phyloP scores from a whole-genome alignment of 1,284 basidiomycete genomes.

The Malassezia globosa region DNA sequence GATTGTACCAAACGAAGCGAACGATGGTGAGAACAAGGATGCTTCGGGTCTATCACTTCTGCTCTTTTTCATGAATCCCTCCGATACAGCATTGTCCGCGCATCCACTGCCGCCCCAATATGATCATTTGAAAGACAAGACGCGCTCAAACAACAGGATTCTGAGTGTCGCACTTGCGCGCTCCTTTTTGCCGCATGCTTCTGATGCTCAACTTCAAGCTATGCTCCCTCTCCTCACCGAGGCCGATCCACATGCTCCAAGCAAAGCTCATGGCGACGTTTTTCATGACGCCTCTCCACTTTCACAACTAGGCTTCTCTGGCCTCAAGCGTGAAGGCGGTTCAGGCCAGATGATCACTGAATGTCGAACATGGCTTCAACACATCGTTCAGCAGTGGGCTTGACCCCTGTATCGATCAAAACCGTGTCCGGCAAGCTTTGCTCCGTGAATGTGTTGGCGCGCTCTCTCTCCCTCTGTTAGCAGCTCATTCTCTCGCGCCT shows the following conservation, averaged over 20 bases:
- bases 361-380: slow-evolving; percentile 1
- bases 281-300: not conserved
- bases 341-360: not conserved
- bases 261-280: not conserved
- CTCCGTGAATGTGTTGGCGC: no score
- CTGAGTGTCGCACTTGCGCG: not conserved
- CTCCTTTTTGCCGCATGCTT: not conserved
- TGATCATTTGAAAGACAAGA: not conserved
- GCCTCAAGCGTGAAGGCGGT: not conserved
- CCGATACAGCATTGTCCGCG: not conserved
- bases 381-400: not conserved
- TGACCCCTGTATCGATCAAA: not conserved
- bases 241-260: not conserved
- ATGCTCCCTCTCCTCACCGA: not conserved
- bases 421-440: no score
- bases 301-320: slow-evolving; percentile 1
- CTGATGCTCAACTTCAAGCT: slow-evolving; percentile 1
- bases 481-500: no score
- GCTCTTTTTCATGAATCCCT: not conserved
- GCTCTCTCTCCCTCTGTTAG: no score
- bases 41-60: not conserved
- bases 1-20: not conserved
- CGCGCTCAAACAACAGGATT: not conserved
- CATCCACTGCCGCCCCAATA: not conserved
- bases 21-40: not conserved